Evolutionary conservation across 805 yeast genomes (phyloP).

Genomic region (Candida nemodendra): DNA sequence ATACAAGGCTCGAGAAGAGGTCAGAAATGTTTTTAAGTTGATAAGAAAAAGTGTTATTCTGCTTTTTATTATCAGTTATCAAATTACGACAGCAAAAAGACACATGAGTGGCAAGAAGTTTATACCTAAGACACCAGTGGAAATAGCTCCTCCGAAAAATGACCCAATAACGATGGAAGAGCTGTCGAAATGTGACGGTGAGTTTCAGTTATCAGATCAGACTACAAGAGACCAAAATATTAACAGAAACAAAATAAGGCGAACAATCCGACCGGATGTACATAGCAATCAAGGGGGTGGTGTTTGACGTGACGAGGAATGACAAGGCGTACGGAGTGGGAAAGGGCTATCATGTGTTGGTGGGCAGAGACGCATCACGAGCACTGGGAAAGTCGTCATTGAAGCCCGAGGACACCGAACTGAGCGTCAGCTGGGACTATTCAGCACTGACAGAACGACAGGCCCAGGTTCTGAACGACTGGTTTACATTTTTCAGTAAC

Average conservation of each 20-base stretch:
- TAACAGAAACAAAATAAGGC: conserved; percentile 36
- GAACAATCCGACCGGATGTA: conserved; percentile 48
- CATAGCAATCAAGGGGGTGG: conserved; percentile 72
- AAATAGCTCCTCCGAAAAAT: conserved; percentile 50
- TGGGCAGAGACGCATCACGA: conserved; percentile 76
- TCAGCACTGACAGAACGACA: conserved; percentile 59
- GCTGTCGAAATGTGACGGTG: conserved; percentile 40
- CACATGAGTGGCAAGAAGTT: conserved; percentile 33
- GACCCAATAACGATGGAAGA: conserved; percentile 42
- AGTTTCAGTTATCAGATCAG: no score
- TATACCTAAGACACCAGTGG: conserved; percentile 54
- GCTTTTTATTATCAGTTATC: no score
- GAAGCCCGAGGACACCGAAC: conserved; percentile 49
- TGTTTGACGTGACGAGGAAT: conserved; percentile 76
- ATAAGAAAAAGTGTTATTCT: no score
- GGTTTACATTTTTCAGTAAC: conserved; percentile 65
- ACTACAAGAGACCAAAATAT: no score
- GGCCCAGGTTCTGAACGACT: conserved; percentile 61
- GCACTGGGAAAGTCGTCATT: conserved; percentile 70
- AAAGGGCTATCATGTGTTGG: conserved; percentile 65
- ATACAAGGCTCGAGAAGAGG: no score
- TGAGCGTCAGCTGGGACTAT: conserved; percentile 45
- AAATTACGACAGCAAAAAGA: background rate
- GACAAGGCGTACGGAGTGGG: conserved; percentile 73
- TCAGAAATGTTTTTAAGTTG: no score